phyloP scores from a whole-genome alignment of 2,329 filamentous ascomycete genomes.

The Claviceps sp. region DNA sequence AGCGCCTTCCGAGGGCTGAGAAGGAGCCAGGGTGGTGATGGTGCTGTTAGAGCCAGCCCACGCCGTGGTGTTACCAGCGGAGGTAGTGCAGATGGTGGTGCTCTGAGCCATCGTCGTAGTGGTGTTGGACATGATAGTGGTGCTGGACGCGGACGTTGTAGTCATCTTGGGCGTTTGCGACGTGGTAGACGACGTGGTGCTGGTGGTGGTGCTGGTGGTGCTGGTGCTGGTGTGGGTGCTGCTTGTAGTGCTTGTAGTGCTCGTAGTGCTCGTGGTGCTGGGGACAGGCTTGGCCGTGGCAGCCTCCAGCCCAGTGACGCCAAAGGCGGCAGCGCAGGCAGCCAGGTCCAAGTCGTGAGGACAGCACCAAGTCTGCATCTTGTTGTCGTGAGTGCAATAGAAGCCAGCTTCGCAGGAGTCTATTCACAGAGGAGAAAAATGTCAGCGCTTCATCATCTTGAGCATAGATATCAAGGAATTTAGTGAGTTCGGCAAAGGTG shows the following conservation, averaged over 20 bases:
- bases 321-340: conserved; percentile 40
- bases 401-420: conserved; percentile 48
- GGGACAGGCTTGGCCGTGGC: conserved; percentile 20
- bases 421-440: conserved; percentile 13
- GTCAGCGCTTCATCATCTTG: neutral
- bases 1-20: conserved; percentile 9
- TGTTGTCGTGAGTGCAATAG: conserved; percentile 45
- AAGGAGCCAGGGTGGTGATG: conserved; percentile 13
- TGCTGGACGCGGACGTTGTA: conserved; percentile 12
- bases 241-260: conserved; percentile 14
- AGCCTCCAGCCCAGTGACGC: conserved; percentile 31
- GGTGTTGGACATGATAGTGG: conserved; percentile 10
- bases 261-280: conserved; percentile 14
- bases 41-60: conserved; percentile 22
- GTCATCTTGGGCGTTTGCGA: conserved; percentile 15
- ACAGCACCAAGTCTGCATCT: conserved; percentile 45
- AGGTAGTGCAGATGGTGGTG: neutral
- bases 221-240: conserved; percentile 9
- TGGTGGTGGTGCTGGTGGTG: conserved; percentile 16
- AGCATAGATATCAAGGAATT: too few relatives aligned
- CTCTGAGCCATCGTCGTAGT: conserved; percentile 2
- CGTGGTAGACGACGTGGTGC: conserved; percentile 10
- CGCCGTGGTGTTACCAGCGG: conserved; percentile 14
- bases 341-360: conserved; percentile 39
- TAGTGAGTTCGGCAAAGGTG: too few relatives aligned